phyloP scores from a whole-genome alignment of 257 asterid genomes.

The Echites panduratus region DNA sequence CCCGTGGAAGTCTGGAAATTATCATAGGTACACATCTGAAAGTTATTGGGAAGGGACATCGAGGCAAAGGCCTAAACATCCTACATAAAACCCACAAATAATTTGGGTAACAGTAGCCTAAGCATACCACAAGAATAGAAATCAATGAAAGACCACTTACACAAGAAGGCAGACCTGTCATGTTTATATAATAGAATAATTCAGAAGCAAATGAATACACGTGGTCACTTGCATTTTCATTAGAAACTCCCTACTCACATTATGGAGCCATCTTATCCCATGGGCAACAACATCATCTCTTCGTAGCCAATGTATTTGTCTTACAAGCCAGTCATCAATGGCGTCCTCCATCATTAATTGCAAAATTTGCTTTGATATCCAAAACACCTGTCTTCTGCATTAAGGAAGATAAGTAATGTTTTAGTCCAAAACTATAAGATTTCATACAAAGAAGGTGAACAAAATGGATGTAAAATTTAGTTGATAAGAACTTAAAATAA shows the following conservation, averaged over 20 bases:
- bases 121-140: not conserved
- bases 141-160: not conserved
- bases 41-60: not conserved
- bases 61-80: not conserved
- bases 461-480: not conserved
- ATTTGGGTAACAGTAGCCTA: not conserved
- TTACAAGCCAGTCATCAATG: conserved; percentile 93
- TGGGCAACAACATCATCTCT: conserved; percentile 73
- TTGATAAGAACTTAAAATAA: not conserved
- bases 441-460: not conserved
- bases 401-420: conserved; percentile 15
- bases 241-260: conserved; percentile 48
- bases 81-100: not conserved
- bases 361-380: conserved; percentile 98
- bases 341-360: conserved; percentile 99
- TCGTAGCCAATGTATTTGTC: conserved; percentile 91
- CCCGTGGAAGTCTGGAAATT: not conserved
- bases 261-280: conserved; percentile 85
- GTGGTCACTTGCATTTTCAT: conserved; percentile 1
- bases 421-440: conserved; percentile 10
- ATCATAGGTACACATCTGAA: not conserved
- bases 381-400: conserved; percentile 92
- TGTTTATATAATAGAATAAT: not conserved
- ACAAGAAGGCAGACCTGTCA: not conserved
- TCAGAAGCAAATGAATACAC: not conserved